phyloP scores from a whole-genome alignment of 129 eudicot genomes.

The Lonicera japonica region DNA sequence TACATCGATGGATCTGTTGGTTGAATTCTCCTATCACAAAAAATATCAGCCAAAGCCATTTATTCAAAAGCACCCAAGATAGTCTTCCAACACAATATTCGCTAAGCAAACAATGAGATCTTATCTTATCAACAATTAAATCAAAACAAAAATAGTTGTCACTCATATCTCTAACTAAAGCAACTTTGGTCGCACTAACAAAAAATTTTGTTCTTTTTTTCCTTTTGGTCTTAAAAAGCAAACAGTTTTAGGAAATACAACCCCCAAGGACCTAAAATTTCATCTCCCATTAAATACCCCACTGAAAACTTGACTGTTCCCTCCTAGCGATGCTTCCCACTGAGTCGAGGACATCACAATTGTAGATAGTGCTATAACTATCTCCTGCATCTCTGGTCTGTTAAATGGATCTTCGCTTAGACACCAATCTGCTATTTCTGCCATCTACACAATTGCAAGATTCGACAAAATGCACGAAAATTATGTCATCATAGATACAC shows the following conservation, averaged over 20 bases:
- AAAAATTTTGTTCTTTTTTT: not conserved
- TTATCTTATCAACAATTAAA: not conserved
- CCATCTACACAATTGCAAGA: constrained; percentile 48
- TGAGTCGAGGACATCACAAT: constrained; percentile 54
- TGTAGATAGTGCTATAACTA: constrained; percentile 60
- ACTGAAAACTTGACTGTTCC: constrained; percentile 72
- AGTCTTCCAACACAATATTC: not conserved
- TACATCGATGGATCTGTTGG: too few relatives aligned
- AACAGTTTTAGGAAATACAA: not conserved
- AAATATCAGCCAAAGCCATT: too few relatives aligned
- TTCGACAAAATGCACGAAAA: not conserved
- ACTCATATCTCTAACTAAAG: not conserved
- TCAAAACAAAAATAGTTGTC: not conserved
- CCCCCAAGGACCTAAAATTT: constrained; percentile 3
- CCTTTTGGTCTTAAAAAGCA: constrained; percentile 8
- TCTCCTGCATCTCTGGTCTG: constrained; percentile 79
- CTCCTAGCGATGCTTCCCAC: constrained; percentile 88
- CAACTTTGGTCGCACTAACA: not conserved
- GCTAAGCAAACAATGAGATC: not conserved
- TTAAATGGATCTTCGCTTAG: constrained; percentile 66
- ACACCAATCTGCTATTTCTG: constrained; percentile 72
- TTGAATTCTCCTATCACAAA: too few relatives aligned
- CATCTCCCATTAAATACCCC: constrained; percentile 71
- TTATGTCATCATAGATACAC: not conserved
- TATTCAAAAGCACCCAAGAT: too few relatives aligned